Evolutionary conservation across 2,329 filamentous ascomycete genomes (phyloP), one percentile per base, ranked within the genome.

Genomic region (Penicillium sp.): DNA sequence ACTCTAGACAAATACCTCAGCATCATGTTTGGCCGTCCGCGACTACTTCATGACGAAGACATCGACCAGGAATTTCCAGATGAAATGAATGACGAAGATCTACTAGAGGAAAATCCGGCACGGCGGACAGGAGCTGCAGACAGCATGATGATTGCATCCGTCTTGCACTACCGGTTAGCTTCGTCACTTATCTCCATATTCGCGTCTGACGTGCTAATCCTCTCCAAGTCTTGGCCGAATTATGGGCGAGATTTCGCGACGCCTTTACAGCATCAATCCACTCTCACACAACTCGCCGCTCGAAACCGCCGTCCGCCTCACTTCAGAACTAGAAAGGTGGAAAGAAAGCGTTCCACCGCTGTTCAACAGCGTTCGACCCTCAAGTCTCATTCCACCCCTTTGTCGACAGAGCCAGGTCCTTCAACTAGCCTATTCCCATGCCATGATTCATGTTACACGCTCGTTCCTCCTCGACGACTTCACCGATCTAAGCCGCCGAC

Each of bases 1-100:
- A 77, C 75, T 1, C 61, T 83, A 1, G 80, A 84, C 53, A 80
- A 77, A 35, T 83, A 83, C 40, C 63, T 84, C 1, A 77, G 78
- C 16, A 77, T 81, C n/a, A 76, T 81, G 13, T 74, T 83, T 19
- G 80, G 80, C 0, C 68, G 80, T 4, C 80, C 80, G 1, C 61
- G 77, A 6, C 70, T 80, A 10, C 77, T 81, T 17, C 79, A 80
- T 33, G 79, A 83, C 30, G 77, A 81, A 21, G 78, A 83, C 35
- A 79, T 81, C 33, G 79, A 83, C 36, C 79, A 83, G 41, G 72
- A 75, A 2, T 68, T 79, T n/a, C 80, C 80, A 4, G 58, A 64
- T 16, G 66, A 68, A 37, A 68, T 80, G 29, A 77, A 79, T 39
- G 79, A 83, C 42, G 74, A 79, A 25, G 72, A 80, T 19, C 73